phyloP scores from a whole-genome alignment of 495 filamentous ascomycete genomes.

The Lasiosphaeria ovina region DNA sequence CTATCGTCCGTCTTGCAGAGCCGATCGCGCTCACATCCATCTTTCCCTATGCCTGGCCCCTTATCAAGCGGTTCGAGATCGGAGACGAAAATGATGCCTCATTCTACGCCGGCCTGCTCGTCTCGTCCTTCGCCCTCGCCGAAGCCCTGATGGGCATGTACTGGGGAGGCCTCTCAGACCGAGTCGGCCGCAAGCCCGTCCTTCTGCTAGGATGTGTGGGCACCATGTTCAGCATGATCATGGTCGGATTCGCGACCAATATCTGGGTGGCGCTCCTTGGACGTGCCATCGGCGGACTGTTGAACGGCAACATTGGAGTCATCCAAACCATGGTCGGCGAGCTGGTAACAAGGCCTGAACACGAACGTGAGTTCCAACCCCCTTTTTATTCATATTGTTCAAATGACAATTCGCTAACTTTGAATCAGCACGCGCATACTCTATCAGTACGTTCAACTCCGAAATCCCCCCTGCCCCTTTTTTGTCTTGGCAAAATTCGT shows the following conservation, averaged over 20 bases:
- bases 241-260: conserved; percentile 79
- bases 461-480: not conserved
- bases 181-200: conserved; percentile 80
- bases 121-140: conserved; percentile 77
- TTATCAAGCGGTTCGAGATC: conserved; percentile 71
- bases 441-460: conserved; percentile 46
- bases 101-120: conserved; percentile 80
- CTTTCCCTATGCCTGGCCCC: conserved; percentile 83
- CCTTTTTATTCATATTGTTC: not conserved
- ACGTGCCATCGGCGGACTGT: conserved; percentile 69
- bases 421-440: conserved; percentile 66
- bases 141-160: conserved; percentile 80
- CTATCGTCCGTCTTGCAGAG: conserved; percentile 70
- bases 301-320: conserved; percentile 87
- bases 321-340: conserved; percentile 94
- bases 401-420: conserved; percentile 24
- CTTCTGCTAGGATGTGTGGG: conserved; percentile 76
- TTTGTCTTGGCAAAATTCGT: too few relatives aligned
- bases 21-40: conserved; percentile 86
- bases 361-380: conserved; percentile 65
- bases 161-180: conserved; percentile 81
- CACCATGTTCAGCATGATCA: conserved; percentile 72
- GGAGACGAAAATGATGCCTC: conserved; percentile 68
- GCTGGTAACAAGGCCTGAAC: conserved; percentile 70
- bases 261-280: conserved; percentile 76